phyloP scores from a whole-genome alignment of 2,329 filamentous ascomycete genomes.

The Phialocephala subalpina region DNA sequence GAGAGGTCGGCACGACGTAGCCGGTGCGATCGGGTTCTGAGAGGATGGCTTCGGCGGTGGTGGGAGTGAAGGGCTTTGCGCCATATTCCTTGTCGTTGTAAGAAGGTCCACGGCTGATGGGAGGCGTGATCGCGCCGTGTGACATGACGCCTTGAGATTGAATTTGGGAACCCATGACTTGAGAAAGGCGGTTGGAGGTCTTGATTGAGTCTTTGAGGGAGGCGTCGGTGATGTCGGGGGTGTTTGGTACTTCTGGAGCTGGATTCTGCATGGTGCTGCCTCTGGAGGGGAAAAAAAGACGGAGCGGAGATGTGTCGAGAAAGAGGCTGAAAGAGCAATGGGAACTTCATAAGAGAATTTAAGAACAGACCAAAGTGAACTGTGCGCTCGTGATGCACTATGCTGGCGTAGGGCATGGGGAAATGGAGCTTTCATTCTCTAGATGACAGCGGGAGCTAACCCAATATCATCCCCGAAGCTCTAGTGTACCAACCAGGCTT shows the following conservation, averaged over 20 bases:
- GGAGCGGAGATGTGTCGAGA: background rate
- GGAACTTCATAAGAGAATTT: background rate
- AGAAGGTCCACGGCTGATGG: background rate
- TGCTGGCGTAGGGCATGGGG: background rate
- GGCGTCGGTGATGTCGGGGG: background rate
- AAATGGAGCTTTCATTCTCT: background rate
- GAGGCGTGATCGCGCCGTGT: background rate
- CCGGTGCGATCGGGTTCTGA: background rate
- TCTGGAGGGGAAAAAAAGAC: background rate
- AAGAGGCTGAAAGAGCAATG: background rate
- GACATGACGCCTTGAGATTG: background rate
- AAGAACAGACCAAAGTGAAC: background rate
- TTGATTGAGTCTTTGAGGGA: slow-evolving; percentile 3
- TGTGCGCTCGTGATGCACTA: background rate
- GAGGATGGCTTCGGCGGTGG: background rate
- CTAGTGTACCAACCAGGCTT: slow-evolving; percentile 5
- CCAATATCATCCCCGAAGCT: background rate
- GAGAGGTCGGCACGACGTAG: background rate
- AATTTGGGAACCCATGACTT: background rate
- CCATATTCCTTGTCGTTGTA: background rate
- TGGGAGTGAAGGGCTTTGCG: background rate
- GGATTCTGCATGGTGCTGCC: background rate
- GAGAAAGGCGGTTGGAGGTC: background rate
- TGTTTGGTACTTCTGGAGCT: background rate
- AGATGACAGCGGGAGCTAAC: slow-evolving; percentile 13